Evolutionary conservation across 371 early-diverging fungal genomes (phyloP), one percentile per base, ranked within the genome.

Genomic region (Rhizomucor pusillus): DNA sequence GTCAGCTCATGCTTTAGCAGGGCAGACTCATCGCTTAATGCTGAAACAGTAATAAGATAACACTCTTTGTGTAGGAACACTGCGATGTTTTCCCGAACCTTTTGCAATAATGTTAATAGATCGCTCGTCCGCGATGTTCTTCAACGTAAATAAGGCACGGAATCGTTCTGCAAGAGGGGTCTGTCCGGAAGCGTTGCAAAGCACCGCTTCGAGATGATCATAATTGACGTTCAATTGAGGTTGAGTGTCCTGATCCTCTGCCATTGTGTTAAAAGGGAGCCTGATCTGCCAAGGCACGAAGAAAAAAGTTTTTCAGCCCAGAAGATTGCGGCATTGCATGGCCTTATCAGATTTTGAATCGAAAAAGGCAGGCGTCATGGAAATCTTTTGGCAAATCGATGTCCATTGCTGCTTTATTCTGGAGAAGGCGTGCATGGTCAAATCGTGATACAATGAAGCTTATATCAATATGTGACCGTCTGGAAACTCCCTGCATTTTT

Each of bases 1-100:
- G 99, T 99, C 43, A 98, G 75, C 77, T 99, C 99, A 69, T 99
- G 99, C 75, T 97, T 95, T 52, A 99, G 82, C 45, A 99, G 81
- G 36, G 94, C 96, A 23, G 97, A 96, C 37, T 87, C 86, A 62
- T 91, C 93, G 47, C 66, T 68, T 57, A 99, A 91, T 3, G 87
- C 92, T 89, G 50, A 37, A 43, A n/a, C 22, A 57, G 5, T 22
- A 16, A 50, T 20, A 3, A 60, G 35, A 45, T 20, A 0, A 20
- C n/a, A n/a, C n/a, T n/a, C n/a, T n/a, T n/a, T n/a, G n/a, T n/a
- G 35, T 5, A 52, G 47, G 12, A 46, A n/a, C 12, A 12, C 23
- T 37, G 10, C 20, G 12, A 12, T 41, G 12, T 22, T 57, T 20
- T 3, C 43, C 14, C n/a, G 20, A 74, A 90, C 89, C 92, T 73